Evolutionary conservation across 176 grass and related monocot genomes (phyloP).

Genomic region (Phoenix roebelenii): DNA sequence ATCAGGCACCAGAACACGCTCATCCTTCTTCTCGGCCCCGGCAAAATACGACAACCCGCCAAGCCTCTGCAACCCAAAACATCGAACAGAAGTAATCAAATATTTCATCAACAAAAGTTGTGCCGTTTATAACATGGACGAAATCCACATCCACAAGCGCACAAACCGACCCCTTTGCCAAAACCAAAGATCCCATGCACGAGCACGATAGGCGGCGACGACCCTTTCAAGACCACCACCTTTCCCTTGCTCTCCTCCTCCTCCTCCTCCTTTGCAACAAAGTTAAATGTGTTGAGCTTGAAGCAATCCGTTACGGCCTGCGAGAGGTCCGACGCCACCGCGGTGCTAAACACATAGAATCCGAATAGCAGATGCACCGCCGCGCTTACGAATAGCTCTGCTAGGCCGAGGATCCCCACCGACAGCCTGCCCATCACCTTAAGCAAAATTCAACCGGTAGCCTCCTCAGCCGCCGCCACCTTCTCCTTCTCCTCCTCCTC

Average conservation of each 20-base stretch:
- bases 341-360: conserved; percentile 84
- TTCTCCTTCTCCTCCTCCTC: background rate
- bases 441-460: background rate
- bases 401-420: conserved; percentile 35
- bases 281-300: conserved; percentile 33
- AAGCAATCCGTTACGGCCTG: conserved; percentile 52
- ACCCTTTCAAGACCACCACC: conserved; percentile 46
- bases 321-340: conserved; percentile 80
- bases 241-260: conserved; percentile 25
- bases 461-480: background rate
- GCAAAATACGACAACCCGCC: conserved; percentile 90
- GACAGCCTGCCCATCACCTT: conserved; percentile 48
- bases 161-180: conserved; percentile 63
- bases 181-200: conserved; percentile 99
- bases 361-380: conserved; percentile 76
- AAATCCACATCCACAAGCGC: background rate
- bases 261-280: conserved; percentile 10
- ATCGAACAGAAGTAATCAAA: background rate
- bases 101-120: too few species aligned
- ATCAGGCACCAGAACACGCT: conserved; percentile 92
- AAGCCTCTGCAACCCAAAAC: conserved; percentile 49
- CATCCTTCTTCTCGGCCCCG: conserved; percentile 96
- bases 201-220: conserved; percentile 78
- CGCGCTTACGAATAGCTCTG: conserved; percentile 76
- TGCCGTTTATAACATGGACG: background rate